Base-by-base conservation (phyloP, 208 protist species). In the Borovskyia barvae region DNA sequence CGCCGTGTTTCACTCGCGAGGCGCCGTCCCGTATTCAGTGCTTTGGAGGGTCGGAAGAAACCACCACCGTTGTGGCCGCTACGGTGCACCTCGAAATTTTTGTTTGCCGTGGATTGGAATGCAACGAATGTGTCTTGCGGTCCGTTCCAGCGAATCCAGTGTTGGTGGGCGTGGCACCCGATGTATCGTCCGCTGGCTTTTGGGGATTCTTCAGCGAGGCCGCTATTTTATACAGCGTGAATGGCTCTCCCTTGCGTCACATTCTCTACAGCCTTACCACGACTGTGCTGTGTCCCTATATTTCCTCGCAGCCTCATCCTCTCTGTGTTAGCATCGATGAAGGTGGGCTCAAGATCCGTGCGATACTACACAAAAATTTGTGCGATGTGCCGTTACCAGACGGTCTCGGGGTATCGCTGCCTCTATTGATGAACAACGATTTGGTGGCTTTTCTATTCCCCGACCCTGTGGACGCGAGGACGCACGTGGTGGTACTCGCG, bases 161-260 rank as follows among this genome's bases (percentile, higher is more conserved):
- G 15, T 22, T 61, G 17, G 47, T 69, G 25, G 35, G 32, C 25
- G 46, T 51, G 9, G 41, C 45, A 2, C 43, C 53, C 0, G 53
- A 45, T 0, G 63, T 57, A 12, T 17, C 8, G 14, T 9, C n/a
- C 32, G 37, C 46, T 14, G 32, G 8, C 3, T 54, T 69, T 17
- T 69, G 63, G 63, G 63, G 60, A 7, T 69, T 60, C 47, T 69
- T 62, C 20, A 20, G 33, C 19, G 12, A 17, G 15, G 63, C 60
- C 24, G 63, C 53, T 4, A 32, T 28, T 15, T 32, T 69, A 0
- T 62, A 69, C 47, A 39, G 48, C 25, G 30, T 15, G 22, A 22
- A 9, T 2, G 63, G 63, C 7, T 9, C 47, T 5, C 49, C 45
- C 28, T 37, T 69, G 37, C 29, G 39, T 12, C 63, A 40, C 5